Percentiles rank a stretch among this genome's conserved stretches.
These are phyloP conservation scores for Myxozyma vanderwaltii DNA, from an alignment of 805 yeast genomes.

Conservation along the genomic window DNA sequence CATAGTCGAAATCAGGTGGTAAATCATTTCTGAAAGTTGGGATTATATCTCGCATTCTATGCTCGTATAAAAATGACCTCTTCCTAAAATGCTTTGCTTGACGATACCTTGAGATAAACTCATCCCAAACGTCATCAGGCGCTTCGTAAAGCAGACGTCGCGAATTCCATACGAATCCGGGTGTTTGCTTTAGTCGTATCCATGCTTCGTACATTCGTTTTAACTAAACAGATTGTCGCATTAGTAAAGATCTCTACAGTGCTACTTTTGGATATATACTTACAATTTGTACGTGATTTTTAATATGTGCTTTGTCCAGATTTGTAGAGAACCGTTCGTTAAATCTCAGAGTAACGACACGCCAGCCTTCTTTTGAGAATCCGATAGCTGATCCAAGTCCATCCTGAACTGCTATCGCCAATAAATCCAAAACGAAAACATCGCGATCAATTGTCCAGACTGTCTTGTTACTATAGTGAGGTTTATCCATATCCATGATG, in stretches of 20 bases:
- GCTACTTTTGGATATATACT: too few relatives aligned
- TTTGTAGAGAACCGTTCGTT: conserved; percentile 16
- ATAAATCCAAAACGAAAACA: conserved; percentile 14
- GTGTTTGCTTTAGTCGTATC: conserved; percentile 10
- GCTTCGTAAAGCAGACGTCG: conserved; percentile 15
- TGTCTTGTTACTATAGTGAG: conserved; percentile 27
- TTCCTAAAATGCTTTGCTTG: conserved; percentile 11
- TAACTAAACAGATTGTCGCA: conserved; percentile 1
- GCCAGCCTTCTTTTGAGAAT: conserved; percentile 29
- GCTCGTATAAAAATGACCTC: conserved; percentile 19
- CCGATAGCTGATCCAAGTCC: conserved; percentile 21
- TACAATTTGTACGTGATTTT: conserved; percentile 28
- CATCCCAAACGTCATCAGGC: conserved; percentile 21
- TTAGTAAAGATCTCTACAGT: too few relatives aligned
- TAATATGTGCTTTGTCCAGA: conserved; percentile 26
- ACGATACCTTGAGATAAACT: conserved; percentile 6
- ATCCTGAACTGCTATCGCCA: not conserved
- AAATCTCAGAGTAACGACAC: conserved; percentile 17
- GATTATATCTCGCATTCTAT: conserved; percentile 14
- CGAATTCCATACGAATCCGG: conserved; percentile 16
- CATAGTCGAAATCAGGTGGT: not conserved
- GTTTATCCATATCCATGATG: conserved; percentile 1
- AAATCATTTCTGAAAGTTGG: conserved; percentile 10
- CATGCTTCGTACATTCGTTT: conserved; percentile 27
- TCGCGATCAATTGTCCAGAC: conserved; percentile 26